These are phyloP conservation scores for Aspergillus cristatus DNA, from an alignment of 495 filamentous ascomycete genomes.

Conservation along the genomic window DNA sequence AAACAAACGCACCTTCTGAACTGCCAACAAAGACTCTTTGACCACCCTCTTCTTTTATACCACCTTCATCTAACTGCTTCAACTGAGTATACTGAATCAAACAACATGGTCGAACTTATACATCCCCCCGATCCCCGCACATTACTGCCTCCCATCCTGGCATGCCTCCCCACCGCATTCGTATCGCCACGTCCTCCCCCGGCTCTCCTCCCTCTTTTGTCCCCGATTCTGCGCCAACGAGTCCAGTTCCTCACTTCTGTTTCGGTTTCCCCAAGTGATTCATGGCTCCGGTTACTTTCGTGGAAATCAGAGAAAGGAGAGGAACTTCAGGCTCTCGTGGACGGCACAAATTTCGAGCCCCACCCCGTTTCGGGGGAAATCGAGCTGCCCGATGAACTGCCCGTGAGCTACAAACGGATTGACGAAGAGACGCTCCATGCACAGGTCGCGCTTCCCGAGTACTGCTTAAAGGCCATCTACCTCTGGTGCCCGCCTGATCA, in stretches of 20 bases:
- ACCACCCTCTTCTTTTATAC: neutral
- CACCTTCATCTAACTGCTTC: no score
- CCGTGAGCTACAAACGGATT: slow-evolving; percentile 57
- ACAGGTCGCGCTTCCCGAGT: slow-evolving; percentile 45
- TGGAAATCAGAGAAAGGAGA: slow-evolving; percentile 66
- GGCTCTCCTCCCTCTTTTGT: slow-evolving; percentile 70
- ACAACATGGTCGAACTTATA: slow-evolving; percentile 45
- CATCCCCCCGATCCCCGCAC: slow-evolving; percentile 53
- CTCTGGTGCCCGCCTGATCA: slow-evolving; percentile 63
- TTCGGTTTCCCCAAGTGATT: slow-evolving; percentile 50
- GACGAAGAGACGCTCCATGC: slow-evolving; percentile 84
- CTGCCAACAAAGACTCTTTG: neutral
- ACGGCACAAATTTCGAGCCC: slow-evolving; percentile 63
- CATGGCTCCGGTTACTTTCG: slow-evolving; percentile 85
- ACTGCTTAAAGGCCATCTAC: slow-evolving; percentile 48
- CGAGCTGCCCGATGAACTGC: slow-evolving; percentile 59
- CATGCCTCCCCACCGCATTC: slow-evolving; percentile 77
- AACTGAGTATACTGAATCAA: no score
- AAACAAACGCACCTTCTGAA: no score
- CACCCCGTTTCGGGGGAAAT: slow-evolving; percentile 92
- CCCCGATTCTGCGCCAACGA: slow-evolving; percentile 85
- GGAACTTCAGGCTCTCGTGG: slow-evolving; percentile 54
- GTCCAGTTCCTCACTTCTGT: slow-evolving; percentile 61
- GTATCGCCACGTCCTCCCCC: slow-evolving; percentile 68
- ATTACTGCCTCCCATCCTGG: slow-evolving; percentile 68